phyloP scores from a whole-genome alignment of 495 filamentous ascomycete species.

The Penicillium lagena region DNA sequence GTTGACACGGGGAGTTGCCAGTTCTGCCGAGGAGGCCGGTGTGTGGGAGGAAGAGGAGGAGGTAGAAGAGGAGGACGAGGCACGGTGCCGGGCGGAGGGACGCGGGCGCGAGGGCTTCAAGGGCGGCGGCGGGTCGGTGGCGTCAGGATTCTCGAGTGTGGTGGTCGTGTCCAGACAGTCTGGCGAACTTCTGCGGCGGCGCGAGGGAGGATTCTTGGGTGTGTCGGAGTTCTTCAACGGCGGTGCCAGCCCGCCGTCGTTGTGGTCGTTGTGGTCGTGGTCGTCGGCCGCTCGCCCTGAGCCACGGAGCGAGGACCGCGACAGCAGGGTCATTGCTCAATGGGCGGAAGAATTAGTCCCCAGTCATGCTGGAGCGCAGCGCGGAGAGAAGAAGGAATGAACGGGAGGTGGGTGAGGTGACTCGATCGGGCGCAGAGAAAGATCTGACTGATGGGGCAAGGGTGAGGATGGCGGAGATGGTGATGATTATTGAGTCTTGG shows the following conservation, averaged over 20 bases:
- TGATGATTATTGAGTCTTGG: not conserved
- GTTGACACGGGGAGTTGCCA: constrained; percentile 15
- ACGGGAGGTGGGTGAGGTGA: not conserved
- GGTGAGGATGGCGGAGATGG: not conserved
- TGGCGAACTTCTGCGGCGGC: constrained; percentile 31
- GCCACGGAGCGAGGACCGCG: constrained; percentile 31
- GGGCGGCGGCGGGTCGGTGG: constrained; percentile 13
- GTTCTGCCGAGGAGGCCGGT: not conserved
- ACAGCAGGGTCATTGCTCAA: constrained; percentile 32
- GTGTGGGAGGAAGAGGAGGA: constrained; percentile 10
- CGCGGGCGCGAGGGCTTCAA: constrained; percentile 16
- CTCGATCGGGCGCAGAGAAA: too few relatives aligned
- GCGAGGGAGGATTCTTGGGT: constrained; percentile 13
- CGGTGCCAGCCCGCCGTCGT: constrained; percentile 16
- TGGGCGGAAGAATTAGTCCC: constrained; percentile 3
- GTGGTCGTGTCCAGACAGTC: constrained; percentile 35
- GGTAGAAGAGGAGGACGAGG: constrained; percentile 13
- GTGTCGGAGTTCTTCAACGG: constrained; percentile 25
- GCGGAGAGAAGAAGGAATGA: not conserved
- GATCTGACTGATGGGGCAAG: not conserved
- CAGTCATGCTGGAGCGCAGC: constrained; percentile 9
- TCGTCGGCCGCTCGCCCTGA: constrained; percentile 26
- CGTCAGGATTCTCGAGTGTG: constrained; percentile 8
- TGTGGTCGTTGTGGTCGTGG: constrained; percentile 11
- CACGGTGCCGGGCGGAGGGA: constrained; percentile 8